These are phyloP conservation scores for Globisporangium paroecandrum DNA, from an alignment of 352 stramenopile genomes.

Conservation along the genomic window DNA sequence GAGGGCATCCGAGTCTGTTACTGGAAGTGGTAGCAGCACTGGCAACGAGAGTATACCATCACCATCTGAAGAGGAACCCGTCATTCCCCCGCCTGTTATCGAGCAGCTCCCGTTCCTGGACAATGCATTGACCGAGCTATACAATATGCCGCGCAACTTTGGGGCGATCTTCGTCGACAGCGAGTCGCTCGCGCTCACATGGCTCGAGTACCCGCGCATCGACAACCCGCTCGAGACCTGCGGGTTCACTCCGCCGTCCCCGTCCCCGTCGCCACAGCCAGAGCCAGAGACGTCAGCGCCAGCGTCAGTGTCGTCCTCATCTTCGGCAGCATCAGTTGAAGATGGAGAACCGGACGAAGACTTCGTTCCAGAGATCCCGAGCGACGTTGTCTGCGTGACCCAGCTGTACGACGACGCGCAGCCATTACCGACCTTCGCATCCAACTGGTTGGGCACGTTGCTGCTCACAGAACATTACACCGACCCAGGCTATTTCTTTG, in stretches of 20 bases:
- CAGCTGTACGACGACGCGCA: background rate
- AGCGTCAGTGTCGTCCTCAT: background rate
- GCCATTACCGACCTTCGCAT: background rate
- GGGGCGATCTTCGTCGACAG: constrained; percentile 7
- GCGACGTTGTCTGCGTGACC: constrained; percentile 6
- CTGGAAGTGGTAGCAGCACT: background rate
- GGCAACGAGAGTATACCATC: background rate
- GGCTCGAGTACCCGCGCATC: background rate
- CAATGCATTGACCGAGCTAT: background rate
- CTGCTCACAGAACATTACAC: background rate
- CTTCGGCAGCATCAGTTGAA: background rate
- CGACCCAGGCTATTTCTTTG: background rate
- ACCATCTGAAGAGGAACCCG: background rate
- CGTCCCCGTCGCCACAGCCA: background rate
- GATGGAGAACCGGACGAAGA: background rate
- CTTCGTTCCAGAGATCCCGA: background rate
- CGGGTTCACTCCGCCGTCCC: background rate
- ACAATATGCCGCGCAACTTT: background rate
- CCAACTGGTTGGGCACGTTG: background rate
- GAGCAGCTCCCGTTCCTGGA: constrained; percentile 7
- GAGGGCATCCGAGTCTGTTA: background rate
- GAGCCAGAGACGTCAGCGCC: background rate
- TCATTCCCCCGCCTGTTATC: background rate
- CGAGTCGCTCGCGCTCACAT: constrained; percentile 5
- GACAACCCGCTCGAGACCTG: constrained; percentile 3